Evolutionary conservation across 2,329 filamentous ascomycete genomes (phyloP).

Genomic region (Neonectria magnoliae): DNA sequence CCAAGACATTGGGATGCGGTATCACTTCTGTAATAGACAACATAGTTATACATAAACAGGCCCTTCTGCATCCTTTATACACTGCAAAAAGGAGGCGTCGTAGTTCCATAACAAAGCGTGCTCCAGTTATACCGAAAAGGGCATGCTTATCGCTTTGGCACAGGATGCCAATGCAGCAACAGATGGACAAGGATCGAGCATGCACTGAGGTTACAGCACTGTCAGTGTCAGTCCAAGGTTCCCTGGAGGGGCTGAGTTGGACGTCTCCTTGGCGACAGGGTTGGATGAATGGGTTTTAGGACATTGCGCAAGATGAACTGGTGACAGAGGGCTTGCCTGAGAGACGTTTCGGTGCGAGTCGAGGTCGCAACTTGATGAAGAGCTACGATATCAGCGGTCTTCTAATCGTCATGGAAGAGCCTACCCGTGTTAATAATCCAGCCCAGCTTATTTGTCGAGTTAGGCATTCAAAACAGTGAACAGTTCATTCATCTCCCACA

Average conservation of each 20-base stretch:
- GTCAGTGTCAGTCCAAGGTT: neutral
- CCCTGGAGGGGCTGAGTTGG: neutral
- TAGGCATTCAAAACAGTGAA: neutral
- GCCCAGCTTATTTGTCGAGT: neutral
- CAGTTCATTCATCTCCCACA: neutral
- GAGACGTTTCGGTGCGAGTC: neutral
- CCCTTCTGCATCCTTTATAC: no score
- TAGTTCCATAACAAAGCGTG: neutral
- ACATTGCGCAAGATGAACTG: neutral
- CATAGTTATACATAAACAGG: accelerated
- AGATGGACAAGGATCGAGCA: neutral
- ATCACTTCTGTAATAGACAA: neutral
- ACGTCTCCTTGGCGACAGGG: neutral
- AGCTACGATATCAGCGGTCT: neutral
- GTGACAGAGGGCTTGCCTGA: neutral
- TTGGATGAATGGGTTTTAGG: neutral
- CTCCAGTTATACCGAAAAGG: neutral
- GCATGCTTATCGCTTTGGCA: neutral
- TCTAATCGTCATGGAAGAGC: neutral
- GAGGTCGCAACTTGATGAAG: neutral
- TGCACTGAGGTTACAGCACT: neutral
- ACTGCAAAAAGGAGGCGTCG: neutral
- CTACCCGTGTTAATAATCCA: neutral
- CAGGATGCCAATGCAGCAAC: neutral
- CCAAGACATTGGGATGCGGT: neutral